Base-by-base conservation (phyloP, 1,284 basidiomycete genomes). In the Schizophyllum commune region DNA sequence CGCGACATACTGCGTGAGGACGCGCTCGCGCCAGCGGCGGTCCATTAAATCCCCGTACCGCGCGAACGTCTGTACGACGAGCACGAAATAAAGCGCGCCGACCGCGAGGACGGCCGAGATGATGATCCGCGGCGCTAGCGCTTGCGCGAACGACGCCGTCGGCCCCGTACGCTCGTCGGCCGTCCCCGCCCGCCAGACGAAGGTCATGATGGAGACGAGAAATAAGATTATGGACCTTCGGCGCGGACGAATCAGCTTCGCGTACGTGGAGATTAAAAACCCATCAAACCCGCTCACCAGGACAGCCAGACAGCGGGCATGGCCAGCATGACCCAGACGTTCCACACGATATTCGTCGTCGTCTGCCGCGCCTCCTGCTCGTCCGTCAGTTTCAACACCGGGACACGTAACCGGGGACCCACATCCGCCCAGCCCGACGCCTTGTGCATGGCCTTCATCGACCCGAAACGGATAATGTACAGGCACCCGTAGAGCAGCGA, bases 381-480 rank as follows among this genome's bases (percentile, higher is more conserved):
- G 27, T 11, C 19, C 20, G 39, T 9, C 32, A 32, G 58, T 6
- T 39, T 56, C 5, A 59, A 63, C 56, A 57, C 32, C 17, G 32
- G 19, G 53, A 55, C 9, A 55, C 15, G 34, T 20, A 20, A 27
- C 17, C 13, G 27, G 13, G 27, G 47, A 66, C 77, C 19, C 62
- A 83, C 83, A 70, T 84, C 79, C 2, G 84, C 83, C 83, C 83
- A 86, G 55, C 75, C 72, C 1, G 79, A 77, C 7, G 84, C 84
- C 65, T 81, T 81, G 68, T 80, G 74, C 81, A 85, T 84, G 61
- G 72, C 79, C 21, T 78, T 74, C 84, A 86, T 86, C 1, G 77
- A 79, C 11, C 79, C 78, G 60, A 86, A 86, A 21, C 82, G 75
- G 15, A 86, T 72, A 34, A 84, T 84, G 66, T 82, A 86, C 47